Evolutionary conservation across 257 asterid species (phyloP).

Genomic region (Plantago elongata): DNA sequence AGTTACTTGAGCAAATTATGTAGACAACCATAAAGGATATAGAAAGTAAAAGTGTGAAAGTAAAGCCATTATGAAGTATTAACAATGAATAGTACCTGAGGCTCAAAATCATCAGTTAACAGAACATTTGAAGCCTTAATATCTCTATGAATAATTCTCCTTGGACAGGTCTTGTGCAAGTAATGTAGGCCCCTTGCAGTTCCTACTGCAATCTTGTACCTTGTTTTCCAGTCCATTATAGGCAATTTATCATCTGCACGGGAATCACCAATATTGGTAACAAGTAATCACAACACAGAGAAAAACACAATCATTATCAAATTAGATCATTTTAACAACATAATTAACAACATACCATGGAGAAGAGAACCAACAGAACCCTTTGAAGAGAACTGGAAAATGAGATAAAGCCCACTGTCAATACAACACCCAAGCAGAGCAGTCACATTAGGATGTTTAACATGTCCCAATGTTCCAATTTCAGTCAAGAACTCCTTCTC

Average conservation of each 20-base stretch:
- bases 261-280: background rate
- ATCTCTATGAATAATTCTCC: slow-evolving; percentile 91
- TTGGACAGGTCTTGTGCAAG: slow-evolving; percentile 80
- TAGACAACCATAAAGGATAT: background rate
- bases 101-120: slow-evolving; percentile 67
- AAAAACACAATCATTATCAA: too few species aligned
- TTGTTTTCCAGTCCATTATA: slow-evolving; percentile 76
- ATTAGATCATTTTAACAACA: too few species aligned
- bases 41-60: background rate
- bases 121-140: slow-evolving; percentile 79
- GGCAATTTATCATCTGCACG: slow-evolving; percentile 56
- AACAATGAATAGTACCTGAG: slow-evolving; percentile 50
- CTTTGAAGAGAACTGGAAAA: slow-evolving; percentile 85
- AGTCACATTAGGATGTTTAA: slow-evolving; percentile 74
- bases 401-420: slow-evolving; percentile 80
- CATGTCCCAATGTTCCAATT: slow-evolving; percentile 88
- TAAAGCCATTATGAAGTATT: background rate
- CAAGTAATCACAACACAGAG: too few species aligned
- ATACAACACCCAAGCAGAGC: slow-evolving; percentile 79
- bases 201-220: slow-evolving; percentile 82
- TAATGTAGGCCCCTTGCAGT: slow-evolving; percentile 82
- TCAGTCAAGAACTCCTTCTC: slow-evolving; percentile 85
- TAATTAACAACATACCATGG: slow-evolving; percentile 78
- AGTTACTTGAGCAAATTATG: background rate
- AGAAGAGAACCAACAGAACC: slow-evolving; percentile 91